Percentiles rank a stretch among this genome's conserved stretches.
Conservation (phyloP, 352 stramenopile species). For the Aphanomyces invadans region DNA sequence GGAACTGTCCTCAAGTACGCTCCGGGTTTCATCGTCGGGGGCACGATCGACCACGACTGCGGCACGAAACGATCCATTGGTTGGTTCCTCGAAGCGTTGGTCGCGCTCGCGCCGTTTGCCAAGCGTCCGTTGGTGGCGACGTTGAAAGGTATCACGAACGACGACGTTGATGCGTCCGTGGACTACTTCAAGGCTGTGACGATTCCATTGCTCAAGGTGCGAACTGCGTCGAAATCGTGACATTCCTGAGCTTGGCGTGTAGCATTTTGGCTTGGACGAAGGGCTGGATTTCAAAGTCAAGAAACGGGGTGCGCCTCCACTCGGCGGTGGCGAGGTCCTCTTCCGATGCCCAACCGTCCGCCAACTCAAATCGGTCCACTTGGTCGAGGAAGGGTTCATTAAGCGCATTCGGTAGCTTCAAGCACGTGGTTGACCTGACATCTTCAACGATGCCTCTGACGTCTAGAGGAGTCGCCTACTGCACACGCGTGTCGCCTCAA, state of each 20-base stretch:
- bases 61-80: conserved; percentile 85
- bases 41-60: conserved; percentile 94
- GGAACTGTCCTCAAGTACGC: conserved; percentile 96
- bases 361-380: conserved; percentile 90
- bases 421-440: neutral
- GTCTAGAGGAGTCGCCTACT: conserved; percentile 89
- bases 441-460: conserved; percentile 3
- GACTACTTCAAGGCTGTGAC: conserved; percentile 94
- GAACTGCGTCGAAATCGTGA: neutral
- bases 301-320: conserved; percentile 84
- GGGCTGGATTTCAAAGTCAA: conserved; percentile 81
- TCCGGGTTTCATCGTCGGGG: conserved; percentile 93
- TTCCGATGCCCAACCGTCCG: conserved; percentile 94
- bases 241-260: neutral
- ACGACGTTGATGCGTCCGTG: conserved; percentile 84
- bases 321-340: conserved; percentile 82
- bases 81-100: conserved; percentile 98
- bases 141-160: conserved; percentile 95
- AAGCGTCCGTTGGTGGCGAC: conserved; percentile 92
- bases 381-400: conserved; percentile 95
- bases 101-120: conserved; percentile 95
- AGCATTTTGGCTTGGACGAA: conserved; percentile 94
- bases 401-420: conserved; percentile 89
- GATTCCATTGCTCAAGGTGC: conserved; percentile 86
- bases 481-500: conserved; percentile 94